phyloP scores from a whole-genome alignment of 2,329 filamentous ascomycete species.

The Penicillium fuscoglaucum region DNA sequence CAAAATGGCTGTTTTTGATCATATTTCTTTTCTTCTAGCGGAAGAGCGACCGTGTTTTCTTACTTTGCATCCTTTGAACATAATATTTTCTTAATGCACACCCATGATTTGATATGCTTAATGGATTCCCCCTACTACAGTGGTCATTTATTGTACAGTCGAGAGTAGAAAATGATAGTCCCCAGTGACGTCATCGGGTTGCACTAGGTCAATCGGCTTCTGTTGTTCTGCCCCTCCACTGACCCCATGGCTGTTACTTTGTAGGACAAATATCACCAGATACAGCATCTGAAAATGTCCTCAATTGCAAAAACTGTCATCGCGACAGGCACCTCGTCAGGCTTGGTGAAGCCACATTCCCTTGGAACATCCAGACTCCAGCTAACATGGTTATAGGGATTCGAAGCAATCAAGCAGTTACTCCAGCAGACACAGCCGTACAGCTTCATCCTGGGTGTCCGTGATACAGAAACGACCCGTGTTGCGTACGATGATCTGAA shows the following conservation, averaged over 20 bases:
- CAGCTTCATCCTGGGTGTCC: conserved; percentile 27
- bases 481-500: conserved; percentile 22
- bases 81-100: not conserved
- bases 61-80: not conserved
- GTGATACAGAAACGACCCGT: conserved; percentile 19
- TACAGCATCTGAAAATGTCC: conserved; percentile 10
- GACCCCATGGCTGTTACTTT: not conserved
- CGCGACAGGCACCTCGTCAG: conserved; percentile 24
- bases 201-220: not conserved
- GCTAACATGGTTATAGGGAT: conserved; percentile 20
- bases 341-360: conserved; percentile 14
- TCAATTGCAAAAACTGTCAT: conserved; percentile 20
- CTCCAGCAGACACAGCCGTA: conserved; percentile 24
- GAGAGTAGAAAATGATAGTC: not conserved
- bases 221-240: not conserved
- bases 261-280: not conserved
- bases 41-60: not conserved
- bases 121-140: not conserved
- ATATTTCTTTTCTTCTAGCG: not conserved
- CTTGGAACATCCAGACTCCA: not conserved
- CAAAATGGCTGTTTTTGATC: not conserved
- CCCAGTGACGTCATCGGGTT: not conserved
- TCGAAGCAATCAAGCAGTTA: conserved; percentile 29
- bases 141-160: too few species aligned
- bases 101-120: not conserved